Conservation (phyloP, 129 eudicot species). For the Ambrosia trifida region DNA sequence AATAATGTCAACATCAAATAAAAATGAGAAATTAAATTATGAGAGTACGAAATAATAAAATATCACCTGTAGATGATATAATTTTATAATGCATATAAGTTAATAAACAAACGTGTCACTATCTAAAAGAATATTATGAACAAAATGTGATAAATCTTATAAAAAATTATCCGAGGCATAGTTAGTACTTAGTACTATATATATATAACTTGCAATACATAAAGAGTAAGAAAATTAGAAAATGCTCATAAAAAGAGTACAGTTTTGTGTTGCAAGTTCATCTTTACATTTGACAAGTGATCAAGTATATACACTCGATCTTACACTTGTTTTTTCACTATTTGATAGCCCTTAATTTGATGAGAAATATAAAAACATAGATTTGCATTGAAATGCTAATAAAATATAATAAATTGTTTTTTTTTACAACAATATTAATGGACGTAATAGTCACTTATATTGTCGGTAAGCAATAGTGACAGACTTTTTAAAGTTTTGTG, state of each 20-base stretch:
- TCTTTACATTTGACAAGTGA: neutral
- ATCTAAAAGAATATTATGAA: neutral
- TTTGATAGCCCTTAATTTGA: neutral
- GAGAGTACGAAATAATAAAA: neutral
- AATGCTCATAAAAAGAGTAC: neutral
- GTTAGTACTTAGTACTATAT: too few relatives aligned
- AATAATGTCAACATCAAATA: constrained; percentile 3
- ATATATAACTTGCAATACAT: too few relatives aligned
- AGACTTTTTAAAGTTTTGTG: constrained; percentile 23
- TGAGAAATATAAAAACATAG: neutral
- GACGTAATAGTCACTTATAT: constrained; percentile 21
- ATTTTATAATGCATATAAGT: neutral
- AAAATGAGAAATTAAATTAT: neutral
- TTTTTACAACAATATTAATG: neutral
- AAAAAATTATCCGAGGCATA: too few relatives aligned
- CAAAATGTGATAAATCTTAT: neutral
- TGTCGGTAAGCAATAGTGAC: constrained; percentile 34
- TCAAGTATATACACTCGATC: neutral
- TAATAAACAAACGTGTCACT: neutral
- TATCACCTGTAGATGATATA: neutral
- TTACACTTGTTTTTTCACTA: neutral
- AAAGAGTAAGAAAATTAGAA: neutral
- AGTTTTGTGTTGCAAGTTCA: neutral
- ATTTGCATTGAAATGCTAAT: neutral
- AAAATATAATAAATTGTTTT: neutral